Conservation (phyloP, 768 basidiomycete genomes). For the Auriscalpium microsporum region DNA sequence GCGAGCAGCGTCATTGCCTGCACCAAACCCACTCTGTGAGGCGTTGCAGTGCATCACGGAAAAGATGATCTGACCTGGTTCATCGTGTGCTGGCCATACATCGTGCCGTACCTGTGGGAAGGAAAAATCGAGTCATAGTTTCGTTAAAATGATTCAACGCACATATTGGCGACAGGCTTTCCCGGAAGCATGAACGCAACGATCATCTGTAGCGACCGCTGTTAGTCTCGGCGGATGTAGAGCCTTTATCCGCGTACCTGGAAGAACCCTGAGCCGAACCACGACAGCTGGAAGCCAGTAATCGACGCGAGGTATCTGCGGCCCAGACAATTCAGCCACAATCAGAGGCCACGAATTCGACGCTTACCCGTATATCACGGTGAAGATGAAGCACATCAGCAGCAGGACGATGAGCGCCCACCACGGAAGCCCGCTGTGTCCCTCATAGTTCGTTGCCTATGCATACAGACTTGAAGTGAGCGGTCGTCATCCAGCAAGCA, state of each 20-base stretch:
- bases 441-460: constrained; percentile 20
- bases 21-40: neutral
- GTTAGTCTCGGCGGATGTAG: neutral
- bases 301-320: constrained; percentile 4
- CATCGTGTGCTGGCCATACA: constrained; percentile 12
- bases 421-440: constrained; percentile 20
- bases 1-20: constrained; percentile 13
- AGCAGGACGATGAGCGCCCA: constrained; percentile 20
- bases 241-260: neutral
- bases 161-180: constrained; percentile 29
- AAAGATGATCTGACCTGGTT: neutral
- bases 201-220: constrained; percentile 20
- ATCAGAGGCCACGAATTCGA: neutral
- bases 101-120: constrained; percentile 4
- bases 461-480: no score
- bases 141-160: neutral
- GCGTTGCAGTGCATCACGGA: neutral
- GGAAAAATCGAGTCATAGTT: neutral
- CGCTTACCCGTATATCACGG: constrained; percentile 14
- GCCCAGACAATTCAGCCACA: neutral
- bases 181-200: constrained; percentile 24
- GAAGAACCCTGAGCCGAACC: constrained; percentile 15
- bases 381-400: constrained; percentile 21
- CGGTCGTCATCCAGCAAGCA: no score
- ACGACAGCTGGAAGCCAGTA: constrained; percentile 12